Evolutionary conservation across 306 rosid species (phyloP).

Genomic region (Mimosa bimucronata): DNA sequence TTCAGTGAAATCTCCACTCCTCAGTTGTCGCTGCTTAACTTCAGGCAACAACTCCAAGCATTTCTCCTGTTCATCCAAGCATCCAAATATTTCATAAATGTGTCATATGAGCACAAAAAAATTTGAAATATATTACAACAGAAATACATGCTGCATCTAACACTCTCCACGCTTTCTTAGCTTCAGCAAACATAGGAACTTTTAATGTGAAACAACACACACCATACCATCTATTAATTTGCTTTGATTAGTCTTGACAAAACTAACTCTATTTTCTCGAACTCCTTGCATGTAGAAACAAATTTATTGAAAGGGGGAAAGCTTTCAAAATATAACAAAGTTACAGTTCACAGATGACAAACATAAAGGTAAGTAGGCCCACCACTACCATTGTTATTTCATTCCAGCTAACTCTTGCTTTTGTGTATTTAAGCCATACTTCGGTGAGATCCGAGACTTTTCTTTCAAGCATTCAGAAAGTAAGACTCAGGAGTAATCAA

Average conservation of each 20-base stretch:
- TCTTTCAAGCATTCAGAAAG: not conserved
- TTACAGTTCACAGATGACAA: not conserved
- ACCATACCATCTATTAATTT: not conserved
- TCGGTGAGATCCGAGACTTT: not conserved
- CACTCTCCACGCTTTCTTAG: not conserved
- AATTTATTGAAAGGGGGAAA: not conserved
- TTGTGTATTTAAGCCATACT: not conserved
- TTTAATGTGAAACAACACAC: not conserved
- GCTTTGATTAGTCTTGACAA: not conserved
- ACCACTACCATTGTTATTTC: no score
- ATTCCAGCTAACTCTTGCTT: not conserved
- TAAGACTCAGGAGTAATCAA: not conserved
- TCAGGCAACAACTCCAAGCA: constrained; percentile 92
- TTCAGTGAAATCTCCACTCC: constrained; percentile 59
- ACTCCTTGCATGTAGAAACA: not conserved
- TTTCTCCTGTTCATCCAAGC: constrained; percentile 66
- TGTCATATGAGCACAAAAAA: not conserved
- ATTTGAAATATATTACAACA: not conserved
- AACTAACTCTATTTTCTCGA: not conserved
- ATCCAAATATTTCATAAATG: constrained; percentile 28
- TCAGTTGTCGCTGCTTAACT: constrained; percentile 67
- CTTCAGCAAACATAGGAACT: constrained; percentile 1
- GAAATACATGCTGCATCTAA: constrained; percentile 6
- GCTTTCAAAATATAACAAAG: not conserved
- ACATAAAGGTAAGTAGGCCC: no score